A percentile compares a stretch with the other conserved stretches of the same genome.
These are phyloP conservation scores for Graphilbum ipis-grandicollis DNA, from an alignment of 2,329 filamentous ascomycete genomes.

Conservation along the genomic window DNA sequence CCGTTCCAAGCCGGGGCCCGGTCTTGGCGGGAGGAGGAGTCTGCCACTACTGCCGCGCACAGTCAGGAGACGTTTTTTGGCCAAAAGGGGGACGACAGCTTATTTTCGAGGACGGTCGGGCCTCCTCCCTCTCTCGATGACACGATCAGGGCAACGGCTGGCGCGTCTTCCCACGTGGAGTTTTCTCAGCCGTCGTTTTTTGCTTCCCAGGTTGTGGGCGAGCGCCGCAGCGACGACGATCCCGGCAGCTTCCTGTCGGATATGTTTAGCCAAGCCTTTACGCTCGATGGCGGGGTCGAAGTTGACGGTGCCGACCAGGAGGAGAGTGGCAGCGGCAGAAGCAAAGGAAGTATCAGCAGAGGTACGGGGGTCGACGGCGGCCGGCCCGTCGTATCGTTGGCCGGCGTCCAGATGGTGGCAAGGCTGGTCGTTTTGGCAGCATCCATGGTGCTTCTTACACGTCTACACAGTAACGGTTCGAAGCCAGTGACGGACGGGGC, in stretches of 20 bases:
- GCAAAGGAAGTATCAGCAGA: not conserved
- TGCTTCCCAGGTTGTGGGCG: conserved; percentile 19
- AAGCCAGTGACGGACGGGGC: too few species aligned
- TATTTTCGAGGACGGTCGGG: not conserved
- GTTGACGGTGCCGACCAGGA: not conserved
- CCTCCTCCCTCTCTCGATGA: too few species aligned
- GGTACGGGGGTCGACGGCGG: not conserved
- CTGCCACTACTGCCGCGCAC: not conserved
- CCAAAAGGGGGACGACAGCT: too few species aligned
- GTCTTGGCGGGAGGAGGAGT: conserved; percentile 15
- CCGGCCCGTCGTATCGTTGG: not conserved
- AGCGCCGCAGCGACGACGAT: conserved; percentile 16
- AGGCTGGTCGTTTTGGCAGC: not conserved
- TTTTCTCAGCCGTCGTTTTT: conserved; percentile 40
- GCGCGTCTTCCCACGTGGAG: conserved; percentile 1
- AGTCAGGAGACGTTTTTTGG: not conserved
- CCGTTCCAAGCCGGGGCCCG: conserved; percentile 35
- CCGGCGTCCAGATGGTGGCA: not conserved
- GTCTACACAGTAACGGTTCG: too few species aligned
- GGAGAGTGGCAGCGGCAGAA: not conserved
- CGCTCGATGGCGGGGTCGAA: conserved; percentile 11
- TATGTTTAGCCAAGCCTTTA: conserved; percentile 26
- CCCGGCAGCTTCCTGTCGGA: conserved; percentile 26
- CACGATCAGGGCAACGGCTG: not conserved
- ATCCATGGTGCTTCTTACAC: not conserved